Percentiles rank a stretch among this genome's conserved stretches.
phyloP scores from a whole-genome alignment of 352 stramenopile genomes.

The Phytophthora palmivora region DNA sequence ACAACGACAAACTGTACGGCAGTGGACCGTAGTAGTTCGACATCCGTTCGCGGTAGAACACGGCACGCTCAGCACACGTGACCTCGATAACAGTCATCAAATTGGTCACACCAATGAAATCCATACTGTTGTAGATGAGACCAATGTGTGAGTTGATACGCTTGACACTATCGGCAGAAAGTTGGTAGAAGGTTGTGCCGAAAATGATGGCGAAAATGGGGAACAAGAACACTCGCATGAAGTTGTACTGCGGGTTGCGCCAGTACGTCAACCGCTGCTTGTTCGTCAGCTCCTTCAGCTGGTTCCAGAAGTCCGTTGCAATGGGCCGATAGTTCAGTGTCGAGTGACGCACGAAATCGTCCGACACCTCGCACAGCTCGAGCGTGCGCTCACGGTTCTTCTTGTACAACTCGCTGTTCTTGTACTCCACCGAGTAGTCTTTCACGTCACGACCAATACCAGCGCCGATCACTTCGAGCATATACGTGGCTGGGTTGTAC shows the following conservation, averaged over 20 bases:
- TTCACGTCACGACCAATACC: constrained; percentile 62
- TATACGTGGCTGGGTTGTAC: constrained; percentile 92
- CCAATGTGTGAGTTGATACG: constrained; percentile 67
- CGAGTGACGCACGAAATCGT: constrained; percentile 48
- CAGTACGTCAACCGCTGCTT: constrained; percentile 62
- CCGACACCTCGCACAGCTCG: constrained; percentile 26
- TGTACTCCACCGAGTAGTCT: constrained; percentile 63
- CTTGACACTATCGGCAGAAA: constrained; percentile 34
- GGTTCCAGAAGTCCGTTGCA: constrained; percentile 51
- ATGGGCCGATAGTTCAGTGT: constrained; percentile 57
- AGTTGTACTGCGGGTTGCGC: constrained; percentile 63
- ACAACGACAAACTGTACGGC: constrained; percentile 68
- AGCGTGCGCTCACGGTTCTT: constrained; percentile 35
- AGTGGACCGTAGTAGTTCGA: constrained; percentile 74
- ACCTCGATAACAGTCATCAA: constrained; percentile 71
- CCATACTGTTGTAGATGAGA: constrained; percentile 74
- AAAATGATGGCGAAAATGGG: constrained; percentile 62
- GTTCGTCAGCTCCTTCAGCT: constrained; percentile 38
- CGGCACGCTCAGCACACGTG: constrained; percentile 60
- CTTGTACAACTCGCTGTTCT: constrained; percentile 42
- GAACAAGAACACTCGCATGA: constrained; percentile 63
- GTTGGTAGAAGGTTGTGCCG: constrained; percentile 65
- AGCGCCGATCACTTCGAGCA: constrained; percentile 87
- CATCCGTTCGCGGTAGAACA: constrained; percentile 76
- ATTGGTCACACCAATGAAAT: constrained; percentile 71